Percentiles rank a stretch among this genome's conserved stretches.
Conservation (phyloP, 495 filamentous ascomycete genomes). For the Hypoxylon fuscum region DNA sequence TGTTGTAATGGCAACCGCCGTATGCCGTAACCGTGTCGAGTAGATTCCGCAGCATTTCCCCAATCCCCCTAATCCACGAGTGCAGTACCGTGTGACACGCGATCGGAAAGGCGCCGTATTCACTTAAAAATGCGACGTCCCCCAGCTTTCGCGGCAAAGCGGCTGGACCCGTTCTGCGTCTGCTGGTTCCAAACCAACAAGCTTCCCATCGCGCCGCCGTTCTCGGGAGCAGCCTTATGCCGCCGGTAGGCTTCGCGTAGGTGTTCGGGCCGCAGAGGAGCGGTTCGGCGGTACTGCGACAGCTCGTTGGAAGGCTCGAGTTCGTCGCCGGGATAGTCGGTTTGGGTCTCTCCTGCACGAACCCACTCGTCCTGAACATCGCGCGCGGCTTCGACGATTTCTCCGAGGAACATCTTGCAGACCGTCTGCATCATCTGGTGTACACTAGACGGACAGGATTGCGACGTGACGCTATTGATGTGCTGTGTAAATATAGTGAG, state of each 20-base stretch:
- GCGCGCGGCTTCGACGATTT: slow-evolving; percentile 81
- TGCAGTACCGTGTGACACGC: not conserved
- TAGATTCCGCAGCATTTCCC: no score
- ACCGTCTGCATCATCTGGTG: slow-evolving; percentile 82
- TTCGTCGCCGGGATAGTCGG: slow-evolving; percentile 48
- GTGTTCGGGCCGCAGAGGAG: slow-evolving; percentile 83
- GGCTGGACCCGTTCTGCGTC: slow-evolving; percentile 67
- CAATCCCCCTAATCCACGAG: no score
- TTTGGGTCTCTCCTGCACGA: slow-evolving; percentile 61
- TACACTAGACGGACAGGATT: slow-evolving; percentile 81
- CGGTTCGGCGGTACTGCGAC: slow-evolving; percentile 58
- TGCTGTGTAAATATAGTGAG: slow-evolving; percentile 60
- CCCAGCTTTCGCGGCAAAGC: slow-evolving; percentile 67
- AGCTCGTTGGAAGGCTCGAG: slow-evolving; percentile 39
- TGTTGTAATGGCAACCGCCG: no score
- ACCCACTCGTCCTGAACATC: slow-evolving; percentile 83
- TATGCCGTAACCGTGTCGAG: no score
- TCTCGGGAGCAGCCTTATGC: slow-evolving; percentile 71
- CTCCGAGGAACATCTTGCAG: slow-evolving; percentile 84
- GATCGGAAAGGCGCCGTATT: slow-evolving; percentile 13
- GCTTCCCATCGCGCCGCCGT: slow-evolving; percentile 74
- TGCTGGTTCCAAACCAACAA: slow-evolving; percentile 72
- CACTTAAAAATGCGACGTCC: slow-evolving; percentile 73
- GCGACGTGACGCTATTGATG: slow-evolving; percentile 87
- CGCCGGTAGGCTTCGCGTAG: slow-evolving; percentile 80